These are phyloP conservation scores for Dioscorea cayenensis DNA, from an alignment of 116 monocot genomes.

Conservation along the genomic window DNA sequence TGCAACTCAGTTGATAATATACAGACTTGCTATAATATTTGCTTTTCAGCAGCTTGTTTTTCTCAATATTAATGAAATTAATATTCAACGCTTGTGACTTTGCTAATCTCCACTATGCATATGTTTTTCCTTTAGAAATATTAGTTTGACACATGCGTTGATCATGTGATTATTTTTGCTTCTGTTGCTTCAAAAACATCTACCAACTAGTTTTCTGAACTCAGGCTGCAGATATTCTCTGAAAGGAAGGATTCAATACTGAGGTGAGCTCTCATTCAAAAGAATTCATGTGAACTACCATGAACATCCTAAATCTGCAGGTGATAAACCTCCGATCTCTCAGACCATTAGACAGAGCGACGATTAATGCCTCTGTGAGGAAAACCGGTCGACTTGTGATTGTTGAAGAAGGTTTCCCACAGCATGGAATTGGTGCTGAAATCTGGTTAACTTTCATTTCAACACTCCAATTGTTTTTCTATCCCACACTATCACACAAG, in stretches of 20 bases:
- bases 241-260: slow-evolving; percentile 87
- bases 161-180: too few relatives aligned
- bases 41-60: too few relatives aligned
- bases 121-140: too few relatives aligned
- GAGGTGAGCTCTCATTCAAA: slow-evolving; percentile 46
- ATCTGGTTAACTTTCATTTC: slow-evolving; percentile 49
- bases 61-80: too few relatives aligned
- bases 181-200: not conserved
- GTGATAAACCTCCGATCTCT: slow-evolving; percentile 88
- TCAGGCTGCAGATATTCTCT: slow-evolving; percentile 90
- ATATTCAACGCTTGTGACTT: too few relatives aligned
- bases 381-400: slow-evolving; percentile 75
- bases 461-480: too few relatives aligned
- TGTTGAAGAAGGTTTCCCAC: too few relatives aligned
- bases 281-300: not conserved
- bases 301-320: slow-evolving; percentile 14
- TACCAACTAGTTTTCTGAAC: not conserved
- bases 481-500: not conserved
- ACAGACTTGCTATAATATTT: too few relatives aligned
- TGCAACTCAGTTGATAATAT: too few relatives aligned
- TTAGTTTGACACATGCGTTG: too few relatives aligned
- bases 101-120: too few relatives aligned
- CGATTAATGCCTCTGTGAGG: slow-evolving; percentile 72
- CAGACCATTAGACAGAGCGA: slow-evolving; percentile 63
- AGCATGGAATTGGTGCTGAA: too few relatives aligned